phyloP scores from a whole-genome alignment of 2,329 filamentous ascomycete genomes.

The Epichloe uncinata region DNA sequence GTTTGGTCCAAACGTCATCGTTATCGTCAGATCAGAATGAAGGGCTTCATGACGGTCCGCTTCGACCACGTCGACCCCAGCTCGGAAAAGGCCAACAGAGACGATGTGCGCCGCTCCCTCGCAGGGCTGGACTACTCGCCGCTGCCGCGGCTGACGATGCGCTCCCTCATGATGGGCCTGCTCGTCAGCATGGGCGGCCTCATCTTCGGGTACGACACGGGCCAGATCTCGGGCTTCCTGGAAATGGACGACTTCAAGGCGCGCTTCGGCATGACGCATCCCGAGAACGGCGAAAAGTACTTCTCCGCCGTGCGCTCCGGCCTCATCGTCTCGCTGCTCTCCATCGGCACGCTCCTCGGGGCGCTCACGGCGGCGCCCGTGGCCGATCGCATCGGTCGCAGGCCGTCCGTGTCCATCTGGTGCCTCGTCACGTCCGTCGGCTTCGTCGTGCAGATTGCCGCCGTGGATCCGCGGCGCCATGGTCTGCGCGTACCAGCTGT shows the following conservation, averaged over 20 bases:
- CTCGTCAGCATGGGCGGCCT: conserved; percentile 33
- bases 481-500: conserved; percentile 55
- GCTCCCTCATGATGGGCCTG: conserved; percentile 23
- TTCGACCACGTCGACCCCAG: conserved; percentile 31
- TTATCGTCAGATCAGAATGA: conserved; percentile 4
- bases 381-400: conserved; percentile 51
- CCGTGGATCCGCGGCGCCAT: conserved; percentile 53
- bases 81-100: conserved; percentile 20
- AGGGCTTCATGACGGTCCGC: conserved; percentile 18
- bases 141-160: conserved; percentile 24
- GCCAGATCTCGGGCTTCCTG: conserved; percentile 43
- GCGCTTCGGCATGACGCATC: conserved; percentile 32
- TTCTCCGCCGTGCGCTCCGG: conserved; percentile 44
- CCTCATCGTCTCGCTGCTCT: conserved; percentile 44
- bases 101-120: conserved; percentile 20
- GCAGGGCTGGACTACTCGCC: conserved; percentile 32
- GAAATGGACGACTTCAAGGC: conserved; percentile 43
- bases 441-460: conserved; percentile 53
- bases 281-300: conserved; percentile 20
- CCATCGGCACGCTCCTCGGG: conserved; percentile 47
- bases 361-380: conserved; percentile 47
- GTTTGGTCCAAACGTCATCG: too few species aligned
- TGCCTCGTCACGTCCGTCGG: conserved; percentile 48
- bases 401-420: conserved; percentile 48
- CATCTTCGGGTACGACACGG: conserved; percentile 36